Conservation (phyloP, 1,284 basidiomycete genomes). For the Ceratobasidium sp. region DNA sequence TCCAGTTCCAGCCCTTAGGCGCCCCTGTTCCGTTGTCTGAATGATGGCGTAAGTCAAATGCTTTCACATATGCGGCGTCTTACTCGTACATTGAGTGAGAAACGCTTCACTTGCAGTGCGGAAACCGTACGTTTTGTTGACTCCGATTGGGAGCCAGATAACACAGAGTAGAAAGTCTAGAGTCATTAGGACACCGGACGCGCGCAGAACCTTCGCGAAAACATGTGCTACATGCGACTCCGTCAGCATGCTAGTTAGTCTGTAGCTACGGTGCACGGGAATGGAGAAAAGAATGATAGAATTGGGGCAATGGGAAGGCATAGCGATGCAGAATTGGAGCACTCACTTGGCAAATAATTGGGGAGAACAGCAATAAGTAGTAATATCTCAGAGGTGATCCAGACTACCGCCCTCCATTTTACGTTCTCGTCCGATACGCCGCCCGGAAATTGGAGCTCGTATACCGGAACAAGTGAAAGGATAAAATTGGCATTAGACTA, state of each 20-base stretch:
- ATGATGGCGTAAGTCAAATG: neutral
- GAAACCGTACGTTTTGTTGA: slow-evolving; percentile 55
- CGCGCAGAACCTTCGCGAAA: slow-evolving; percentile 55
- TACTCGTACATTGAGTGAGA: slow-evolving; percentile 51
- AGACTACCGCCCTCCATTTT: slow-evolving; percentile 57
- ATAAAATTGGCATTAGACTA: slow-evolving; percentile 55
- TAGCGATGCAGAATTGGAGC: too few relatives aligned
- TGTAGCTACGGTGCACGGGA: neutral
- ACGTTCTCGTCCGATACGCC: slow-evolving; percentile 54
- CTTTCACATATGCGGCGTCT: neutral
- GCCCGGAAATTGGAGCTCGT: slow-evolving; percentile 55
- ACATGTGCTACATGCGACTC: slow-evolving; percentile 44
- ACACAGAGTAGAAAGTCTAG: slow-evolving; percentile 56
- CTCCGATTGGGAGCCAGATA: slow-evolving; percentile 58
- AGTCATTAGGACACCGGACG: slow-evolving; percentile 54
- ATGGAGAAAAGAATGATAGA: too few relatives aligned
- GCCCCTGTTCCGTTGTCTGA: slow-evolving; percentile 57
- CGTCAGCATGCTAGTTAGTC: neutral
- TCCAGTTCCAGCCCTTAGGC: slow-evolving; percentile 54
- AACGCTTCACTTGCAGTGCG: slow-evolving; percentile 54
- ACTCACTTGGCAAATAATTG: slow-evolving; percentile 54
- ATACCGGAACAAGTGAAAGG: slow-evolving; percentile 55
- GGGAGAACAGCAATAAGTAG: slow-evolving; percentile 53
- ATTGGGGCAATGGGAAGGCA: too few relatives aligned
- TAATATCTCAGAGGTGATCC: slow-evolving; percentile 54